Conservation (phyloP, 192 early-diverging fungal species). For the Linnemannia hyalina region DNA sequence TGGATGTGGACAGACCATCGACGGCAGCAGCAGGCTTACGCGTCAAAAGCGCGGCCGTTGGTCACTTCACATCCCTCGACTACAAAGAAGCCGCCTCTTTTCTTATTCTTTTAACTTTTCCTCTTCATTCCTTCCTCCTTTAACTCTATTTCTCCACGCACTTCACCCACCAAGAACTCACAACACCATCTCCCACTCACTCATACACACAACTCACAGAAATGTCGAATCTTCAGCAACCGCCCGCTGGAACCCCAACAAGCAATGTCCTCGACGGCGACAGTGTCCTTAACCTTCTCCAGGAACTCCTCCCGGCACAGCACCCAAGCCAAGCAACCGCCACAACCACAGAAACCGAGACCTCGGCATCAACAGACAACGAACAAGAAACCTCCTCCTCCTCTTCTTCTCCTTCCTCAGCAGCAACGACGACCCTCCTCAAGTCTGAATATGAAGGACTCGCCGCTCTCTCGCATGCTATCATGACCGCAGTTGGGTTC, state of each 20-base stretch:
- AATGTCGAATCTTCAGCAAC: conserved; percentile 41
- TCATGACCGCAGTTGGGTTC: conserved; percentile 75
- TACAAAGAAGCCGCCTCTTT: neutral
- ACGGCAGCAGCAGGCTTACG: conserved; percentile 5
- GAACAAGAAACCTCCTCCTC: neutral
- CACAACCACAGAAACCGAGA: neutral
- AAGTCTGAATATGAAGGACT: conserved; percentile 63
- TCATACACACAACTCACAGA: neutral
- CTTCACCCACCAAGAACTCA: no score
- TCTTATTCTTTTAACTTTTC: neutral
- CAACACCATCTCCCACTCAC: no score
- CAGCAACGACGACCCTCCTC: conserved; percentile 20
- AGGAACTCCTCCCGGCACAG: conserved; percentile 16
- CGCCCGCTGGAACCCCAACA: neutral
- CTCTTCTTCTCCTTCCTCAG: neutral
- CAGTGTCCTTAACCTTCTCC: conserved; percentile 26
- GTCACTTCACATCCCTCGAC: neutral
- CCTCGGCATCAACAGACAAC: conserved; percentile 4
- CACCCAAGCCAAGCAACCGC: neutral
- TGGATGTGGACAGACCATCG: neutral
- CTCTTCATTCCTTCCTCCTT: neutral
- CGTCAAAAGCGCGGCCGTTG: neutral
- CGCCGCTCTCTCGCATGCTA: conserved; percentile 66
- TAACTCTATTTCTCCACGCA: neutral
- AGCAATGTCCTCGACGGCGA: conserved; percentile 38